Conservation (phyloP, 1,139 yeast genomes). For the Zygotorulaspora mrakii region DNA sequence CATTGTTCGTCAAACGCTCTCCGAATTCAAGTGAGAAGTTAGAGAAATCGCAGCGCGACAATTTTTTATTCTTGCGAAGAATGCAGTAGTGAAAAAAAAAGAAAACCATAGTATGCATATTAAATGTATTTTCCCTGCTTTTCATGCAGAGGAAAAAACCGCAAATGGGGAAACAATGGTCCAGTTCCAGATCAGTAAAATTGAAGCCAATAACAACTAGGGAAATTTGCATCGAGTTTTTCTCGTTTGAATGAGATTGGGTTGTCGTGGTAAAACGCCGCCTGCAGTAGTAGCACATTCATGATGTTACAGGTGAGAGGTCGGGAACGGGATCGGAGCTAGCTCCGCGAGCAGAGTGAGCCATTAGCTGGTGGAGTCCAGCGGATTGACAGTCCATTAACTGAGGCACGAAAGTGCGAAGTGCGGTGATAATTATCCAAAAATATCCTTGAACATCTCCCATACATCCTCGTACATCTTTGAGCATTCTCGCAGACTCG, state of each 20-base stretch:
- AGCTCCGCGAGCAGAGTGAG: no score
- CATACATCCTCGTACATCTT: no score
- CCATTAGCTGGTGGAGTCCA: no score
- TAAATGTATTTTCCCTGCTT: not conserved
- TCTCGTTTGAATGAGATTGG: not conserved
- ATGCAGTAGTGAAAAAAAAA: not conserved
- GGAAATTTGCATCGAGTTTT: no score
- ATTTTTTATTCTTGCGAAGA: not conserved
- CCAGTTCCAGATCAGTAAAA: no score
- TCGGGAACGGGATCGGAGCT: no score
- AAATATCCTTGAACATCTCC: no score
- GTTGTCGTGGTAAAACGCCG: not conserved
- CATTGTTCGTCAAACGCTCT: conserved; percentile 19
- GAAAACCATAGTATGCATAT: not conserved
- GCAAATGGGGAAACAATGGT: no score
- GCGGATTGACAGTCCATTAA: no score
- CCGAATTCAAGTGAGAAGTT: conserved; percentile 11
- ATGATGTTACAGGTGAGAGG: not conserved
- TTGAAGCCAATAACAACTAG: no score
- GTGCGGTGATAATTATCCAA: no score
- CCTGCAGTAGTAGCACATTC: not conserved
- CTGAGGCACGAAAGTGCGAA: no score
- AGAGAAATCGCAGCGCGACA: conserved; percentile 1
- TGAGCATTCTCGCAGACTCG: not conserved
- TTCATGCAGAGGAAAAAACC: conserved; percentile 4